These are phyloP conservation scores for Alopecurus myosuroides DNA, from an alignment of 176 grass and related monocot species.

Conservation along the genomic window DNA sequence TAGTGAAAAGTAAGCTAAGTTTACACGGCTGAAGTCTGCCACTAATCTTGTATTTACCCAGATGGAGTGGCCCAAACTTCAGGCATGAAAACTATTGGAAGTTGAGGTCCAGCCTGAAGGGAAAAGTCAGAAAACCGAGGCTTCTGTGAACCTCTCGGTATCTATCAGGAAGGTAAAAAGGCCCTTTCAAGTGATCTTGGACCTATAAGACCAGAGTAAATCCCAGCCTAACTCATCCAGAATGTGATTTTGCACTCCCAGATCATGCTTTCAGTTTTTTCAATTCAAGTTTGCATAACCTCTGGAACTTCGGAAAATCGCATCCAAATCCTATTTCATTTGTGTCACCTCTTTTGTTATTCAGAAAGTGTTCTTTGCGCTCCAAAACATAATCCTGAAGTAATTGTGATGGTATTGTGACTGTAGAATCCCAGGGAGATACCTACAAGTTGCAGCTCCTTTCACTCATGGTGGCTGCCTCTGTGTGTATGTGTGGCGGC, in stretches of 20 bases:
- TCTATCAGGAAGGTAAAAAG: constrained; percentile 5
- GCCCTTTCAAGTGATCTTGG: constrained; percentile 11
- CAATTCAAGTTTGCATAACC: constrained; percentile 14
- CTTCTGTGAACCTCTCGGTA: neutral
- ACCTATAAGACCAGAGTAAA: constrained; percentile 5
- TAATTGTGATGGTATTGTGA: no score
- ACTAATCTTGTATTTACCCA: neutral
- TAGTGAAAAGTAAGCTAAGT: neutral
- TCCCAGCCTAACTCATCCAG: neutral
- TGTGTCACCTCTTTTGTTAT: neutral
- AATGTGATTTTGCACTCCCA: neutral
- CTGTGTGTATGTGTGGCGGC: no score
- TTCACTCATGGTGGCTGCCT: no score
- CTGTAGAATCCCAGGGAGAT: no score
- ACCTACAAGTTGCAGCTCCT: no score
- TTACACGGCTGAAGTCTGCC: neutral
- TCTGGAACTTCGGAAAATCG: constrained; percentile 4
- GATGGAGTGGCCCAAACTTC: neutral
- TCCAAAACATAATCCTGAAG: no score
- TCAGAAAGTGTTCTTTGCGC: no score
- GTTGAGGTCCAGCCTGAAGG: neutral
- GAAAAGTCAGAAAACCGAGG: neutral
- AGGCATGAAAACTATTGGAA: neutral
- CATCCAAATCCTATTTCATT: neutral
- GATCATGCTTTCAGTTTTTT: neutral